Conservation (phyloP, 495 filamentous ascomycete species). For the Ascodesmis nigricans region DNA sequence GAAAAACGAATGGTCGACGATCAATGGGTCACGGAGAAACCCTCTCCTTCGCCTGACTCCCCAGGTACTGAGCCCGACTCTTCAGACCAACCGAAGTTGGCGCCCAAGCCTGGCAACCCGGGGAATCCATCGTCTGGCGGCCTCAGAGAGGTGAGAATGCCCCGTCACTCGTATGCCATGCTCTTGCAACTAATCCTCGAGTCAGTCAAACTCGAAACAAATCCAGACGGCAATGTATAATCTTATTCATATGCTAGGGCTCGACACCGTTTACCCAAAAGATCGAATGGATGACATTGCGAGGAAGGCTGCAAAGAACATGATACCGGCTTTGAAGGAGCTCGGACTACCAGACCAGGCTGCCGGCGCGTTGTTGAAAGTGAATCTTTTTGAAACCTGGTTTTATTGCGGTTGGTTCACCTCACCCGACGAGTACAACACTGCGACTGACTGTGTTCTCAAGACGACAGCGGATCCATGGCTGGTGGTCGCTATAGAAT, state of each 20-base stretch:
- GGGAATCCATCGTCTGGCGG: too few species aligned
- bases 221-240: not conserved
- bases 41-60: too few species aligned
- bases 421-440: not conserved
- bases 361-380: not conserved
- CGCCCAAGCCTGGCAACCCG: too few species aligned
- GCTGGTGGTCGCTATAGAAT: not conserved
- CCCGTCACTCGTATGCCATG: too few species aligned
- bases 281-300: not conserved
- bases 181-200: too few species aligned
- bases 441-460: not conserved
- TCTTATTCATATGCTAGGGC: not conserved
- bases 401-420: not conserved
- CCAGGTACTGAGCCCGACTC: too few species aligned
- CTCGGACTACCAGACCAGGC: not conserved
- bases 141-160: too few species aligned
- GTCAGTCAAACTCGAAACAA: too few species aligned
- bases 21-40: too few species aligned
- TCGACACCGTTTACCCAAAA: not conserved
- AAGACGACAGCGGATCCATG: slow-evolving; percentile 8
- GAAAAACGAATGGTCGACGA: too few species aligned
- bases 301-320: not conserved
- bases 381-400: not conserved
- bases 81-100: too few species aligned
- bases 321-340: not conserved